Base-by-base conservation (phyloP, 1,284 basidiomycete species). In the Ceratorhiza oryzae-sativae region DNA sequence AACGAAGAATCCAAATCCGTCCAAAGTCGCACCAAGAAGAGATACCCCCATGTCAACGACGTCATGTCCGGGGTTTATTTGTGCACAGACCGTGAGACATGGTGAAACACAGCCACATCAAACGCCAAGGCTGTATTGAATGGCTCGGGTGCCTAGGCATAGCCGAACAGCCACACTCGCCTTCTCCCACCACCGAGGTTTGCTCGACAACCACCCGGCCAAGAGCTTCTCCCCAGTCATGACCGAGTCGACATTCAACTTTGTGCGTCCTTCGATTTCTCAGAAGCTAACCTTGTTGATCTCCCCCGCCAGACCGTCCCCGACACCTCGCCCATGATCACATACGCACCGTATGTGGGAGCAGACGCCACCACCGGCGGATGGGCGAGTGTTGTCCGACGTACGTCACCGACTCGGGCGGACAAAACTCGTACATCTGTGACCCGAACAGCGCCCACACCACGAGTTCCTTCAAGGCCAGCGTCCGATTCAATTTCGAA, bases 381-480 rank as follows among this genome's bases (percentile, higher is more conserved):
- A 60, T 71, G 68, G 68, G 42, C 46, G 23, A 60, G 56, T 27
- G 2, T 1, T 71, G 68, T 27, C 68, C 68, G 20, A 71, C 56
- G 0, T 59, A 60, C 30, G 56, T 71, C 27, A 60, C 42, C 0
- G 34, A 10, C n/a, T 15, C 45, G n/a, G 25, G 20, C 34, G 68
- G 55, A 23, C 51, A 48, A 59, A 60, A 59, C 20, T 71, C 68
- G 42, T 71, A 36, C 30, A 60, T 60, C n/a, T 71, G 68, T 32
- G 68, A 71, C 46, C 56, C 68, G 18, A 56, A 71, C 15, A 71
- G 68, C 36, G 68, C 68, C 15, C 68, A 71, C 46, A 60, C 56
- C 1, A 71, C 68, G 18, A 60, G 68, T 39, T 71, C 68, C 4
- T 71, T 39, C 68, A 71, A 60, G 51, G 68, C 68, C 2, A 51